A percentile compares a stretch with the other conserved stretches of the same genome.
phyloP scores from a whole-genome alignment of 768 basidiomycete species.

The Xerocomellus dryophilus region DNA sequence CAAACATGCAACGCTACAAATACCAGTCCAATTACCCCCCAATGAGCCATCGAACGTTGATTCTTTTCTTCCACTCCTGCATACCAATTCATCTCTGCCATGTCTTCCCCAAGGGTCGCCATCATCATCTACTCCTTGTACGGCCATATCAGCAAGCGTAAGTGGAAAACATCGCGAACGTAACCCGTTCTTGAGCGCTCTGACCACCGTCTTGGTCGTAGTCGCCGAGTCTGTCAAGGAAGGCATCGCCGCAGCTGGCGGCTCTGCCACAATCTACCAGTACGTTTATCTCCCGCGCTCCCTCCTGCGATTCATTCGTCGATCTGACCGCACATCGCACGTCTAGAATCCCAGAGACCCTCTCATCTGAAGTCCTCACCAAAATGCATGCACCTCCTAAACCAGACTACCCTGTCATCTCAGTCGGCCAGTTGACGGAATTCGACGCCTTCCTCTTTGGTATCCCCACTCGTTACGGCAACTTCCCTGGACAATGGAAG shows the following conservation, averaged over 20 bases:
- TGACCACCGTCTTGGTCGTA: slow-evolving; percentile 27
- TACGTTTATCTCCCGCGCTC: slow-evolving; percentile 30
- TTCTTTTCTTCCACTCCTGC: not conserved
- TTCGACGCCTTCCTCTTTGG: slow-evolving; percentile 44
- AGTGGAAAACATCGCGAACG: slow-evolving; percentile 23
- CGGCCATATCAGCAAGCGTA: slow-evolving; percentile 68
- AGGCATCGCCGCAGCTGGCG: slow-evolving; percentile 49
- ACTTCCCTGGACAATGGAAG: slow-evolving; percentile 57
- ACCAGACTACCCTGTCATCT: slow-evolving; percentile 46
- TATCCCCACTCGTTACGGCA: slow-evolving; percentile 45
- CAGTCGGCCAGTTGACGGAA: slow-evolving; percentile 11
- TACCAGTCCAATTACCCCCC: slow-evolving; percentile 1
- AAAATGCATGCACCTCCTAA: slow-evolving; percentile 71
- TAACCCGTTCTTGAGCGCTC: not conserved
- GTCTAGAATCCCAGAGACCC: slow-evolving; percentile 74
- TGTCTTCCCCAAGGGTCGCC: slow-evolving; percentile 54
- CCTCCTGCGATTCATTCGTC: not conserved
- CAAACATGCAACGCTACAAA: slow-evolving; percentile 7
- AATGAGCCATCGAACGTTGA: not conserved
- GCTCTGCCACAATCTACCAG: slow-evolving; percentile 54
- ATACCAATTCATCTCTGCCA: slow-evolving; percentile 11
- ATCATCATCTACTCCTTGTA: slow-evolving; percentile 74
- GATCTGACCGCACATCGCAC: not conserved
- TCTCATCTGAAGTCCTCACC: slow-evolving; percentile 60
- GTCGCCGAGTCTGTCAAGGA: slow-evolving; percentile 58